These are phyloP conservation scores for Saururus chinensis DNA, from an alignment of 164 flowering plant species.

Conservation along the genomic window DNA sequence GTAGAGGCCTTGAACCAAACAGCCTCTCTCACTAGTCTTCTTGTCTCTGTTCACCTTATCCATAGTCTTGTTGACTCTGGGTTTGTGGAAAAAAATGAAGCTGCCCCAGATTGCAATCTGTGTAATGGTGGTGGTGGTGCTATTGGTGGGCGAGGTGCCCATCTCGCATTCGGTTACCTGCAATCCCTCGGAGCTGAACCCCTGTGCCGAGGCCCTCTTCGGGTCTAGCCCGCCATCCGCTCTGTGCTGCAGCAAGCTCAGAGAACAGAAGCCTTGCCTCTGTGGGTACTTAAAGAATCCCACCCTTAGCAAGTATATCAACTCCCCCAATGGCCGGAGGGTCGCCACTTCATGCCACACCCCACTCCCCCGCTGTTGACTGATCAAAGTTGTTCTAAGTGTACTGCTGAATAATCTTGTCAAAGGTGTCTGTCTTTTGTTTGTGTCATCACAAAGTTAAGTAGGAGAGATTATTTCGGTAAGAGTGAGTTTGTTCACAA, in stretches of 20 bases:
- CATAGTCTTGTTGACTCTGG: no score
- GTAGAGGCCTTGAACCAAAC: no score
- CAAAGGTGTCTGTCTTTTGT: no score
- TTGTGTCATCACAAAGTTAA: no score
- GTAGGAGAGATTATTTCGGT: no score
- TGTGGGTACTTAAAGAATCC: constrained; percentile 5
- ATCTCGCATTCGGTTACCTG: background rate
- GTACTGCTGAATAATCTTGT: no score
- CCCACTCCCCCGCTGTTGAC: constrained; percentile 4
- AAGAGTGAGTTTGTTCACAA: no score
- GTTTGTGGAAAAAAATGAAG: constrained; percentile 1
- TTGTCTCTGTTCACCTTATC: no score
- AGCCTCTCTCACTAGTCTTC: no score
- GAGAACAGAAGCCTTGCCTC: constrained; percentile 4
- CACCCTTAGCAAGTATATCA: background rate
- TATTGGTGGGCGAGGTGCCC: background rate
- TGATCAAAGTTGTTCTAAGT: background rate
- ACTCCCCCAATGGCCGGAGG: constrained; percentile 4
- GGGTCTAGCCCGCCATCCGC: background rate
- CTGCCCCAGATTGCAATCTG: background rate
- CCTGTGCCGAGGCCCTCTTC: constrained; percentile 1
- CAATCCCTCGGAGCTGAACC: constrained; percentile 1
- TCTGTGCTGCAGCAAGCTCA: constrained; percentile 6
- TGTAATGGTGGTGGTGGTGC: background rate
- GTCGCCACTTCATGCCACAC: background rate